Base-by-base conservation (phyloP, 306 rosid genomes). In the Coriaria nepalensis region DNA sequence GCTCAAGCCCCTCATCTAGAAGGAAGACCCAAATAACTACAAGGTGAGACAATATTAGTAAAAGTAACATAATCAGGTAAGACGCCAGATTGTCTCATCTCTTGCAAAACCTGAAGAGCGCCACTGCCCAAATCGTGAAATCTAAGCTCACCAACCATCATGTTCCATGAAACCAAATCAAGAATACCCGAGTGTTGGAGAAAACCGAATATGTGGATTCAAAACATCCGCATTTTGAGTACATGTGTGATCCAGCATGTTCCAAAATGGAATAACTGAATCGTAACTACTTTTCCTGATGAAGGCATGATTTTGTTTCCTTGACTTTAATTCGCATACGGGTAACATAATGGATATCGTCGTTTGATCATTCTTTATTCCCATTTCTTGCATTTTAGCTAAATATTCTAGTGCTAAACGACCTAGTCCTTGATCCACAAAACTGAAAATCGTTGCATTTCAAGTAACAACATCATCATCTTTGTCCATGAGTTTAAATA, bases 81-180 rank as follows among this genome's bases (percentile, higher is more conserved):
- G 49, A 62, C 13, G 36, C 72, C 58, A 4, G 53, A 55, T 50
- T 33, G 52, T 15, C 44, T 48, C 83, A 77, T 77, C 55, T 66
- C 71, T 38, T 53, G 62, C 49, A 72, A 50, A 49, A 68, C 73
- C 55, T 62, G 40, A 9, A 68, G 44, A 59, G 70, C 73, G 52
- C 65, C 63, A 48, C 43, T 53, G 49, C 76, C 78, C 43, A 43
- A 71, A 9, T 78, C 79, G 15, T 72, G 73, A 49, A 54, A 72
- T 68, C 73, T 68, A 41, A 62, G 68, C 34, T 79, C 83, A 47
- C 73, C 61, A 35, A 77, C 65, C 60, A 72, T 62, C 5, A 73
- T 55, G 71, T 77, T 77, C 76, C 76, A 77, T 0, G 79, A 62
- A 33, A 72, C 65, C 47, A 68, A 10, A 49, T 72, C 83, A 62